phyloP scores from a whole-genome alignment of 2,329 filamentous ascomycete genomes.

The Ophiostoma perfectum region DNA sequence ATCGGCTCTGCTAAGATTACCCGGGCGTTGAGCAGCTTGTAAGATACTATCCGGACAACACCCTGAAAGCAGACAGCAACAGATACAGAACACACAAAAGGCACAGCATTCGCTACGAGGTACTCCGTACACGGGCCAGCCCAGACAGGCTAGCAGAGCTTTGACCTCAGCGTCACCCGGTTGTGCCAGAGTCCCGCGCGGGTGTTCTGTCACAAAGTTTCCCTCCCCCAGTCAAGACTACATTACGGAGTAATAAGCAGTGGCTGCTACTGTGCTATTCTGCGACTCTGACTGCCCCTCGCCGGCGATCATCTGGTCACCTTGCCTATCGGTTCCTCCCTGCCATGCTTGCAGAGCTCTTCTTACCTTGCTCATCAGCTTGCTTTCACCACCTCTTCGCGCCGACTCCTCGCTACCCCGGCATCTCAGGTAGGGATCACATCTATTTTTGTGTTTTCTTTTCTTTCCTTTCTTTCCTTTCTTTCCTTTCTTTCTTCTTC shows the following conservation, averaged over 20 bases:
- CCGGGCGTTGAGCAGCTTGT: too few relatives aligned
- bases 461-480: background rate
- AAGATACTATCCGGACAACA: background rate
- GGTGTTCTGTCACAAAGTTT: slow-evolving; percentile 4
- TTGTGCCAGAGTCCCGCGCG: background rate
- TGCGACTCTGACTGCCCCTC: background rate
- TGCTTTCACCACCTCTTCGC: background rate
- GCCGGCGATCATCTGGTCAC: background rate
- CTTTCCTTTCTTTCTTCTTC: background rate
- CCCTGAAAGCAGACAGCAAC: background rate
- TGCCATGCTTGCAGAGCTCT: background rate
- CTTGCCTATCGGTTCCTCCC: background rate
- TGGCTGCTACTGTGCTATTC: background rate
- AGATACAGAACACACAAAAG: too few relatives aligned
- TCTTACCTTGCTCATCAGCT: background rate
- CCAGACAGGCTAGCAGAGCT: background rate
- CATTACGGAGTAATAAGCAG: background rate
- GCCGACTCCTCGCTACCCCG: background rate
- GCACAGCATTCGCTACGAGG: too few relatives aligned
- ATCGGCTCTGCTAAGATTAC: background rate
- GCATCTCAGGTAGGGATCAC: background rate
- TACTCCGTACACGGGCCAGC: too few relatives aligned
- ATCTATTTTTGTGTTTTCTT: background rate
- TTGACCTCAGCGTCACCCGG: background rate
- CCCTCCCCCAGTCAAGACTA: background rate